A percentile compares a stretch with the other conserved stretches of the same genome.
Conservation (phyloP, 805 yeast species). For the Metschnikowia noctiluminum region DNA sequence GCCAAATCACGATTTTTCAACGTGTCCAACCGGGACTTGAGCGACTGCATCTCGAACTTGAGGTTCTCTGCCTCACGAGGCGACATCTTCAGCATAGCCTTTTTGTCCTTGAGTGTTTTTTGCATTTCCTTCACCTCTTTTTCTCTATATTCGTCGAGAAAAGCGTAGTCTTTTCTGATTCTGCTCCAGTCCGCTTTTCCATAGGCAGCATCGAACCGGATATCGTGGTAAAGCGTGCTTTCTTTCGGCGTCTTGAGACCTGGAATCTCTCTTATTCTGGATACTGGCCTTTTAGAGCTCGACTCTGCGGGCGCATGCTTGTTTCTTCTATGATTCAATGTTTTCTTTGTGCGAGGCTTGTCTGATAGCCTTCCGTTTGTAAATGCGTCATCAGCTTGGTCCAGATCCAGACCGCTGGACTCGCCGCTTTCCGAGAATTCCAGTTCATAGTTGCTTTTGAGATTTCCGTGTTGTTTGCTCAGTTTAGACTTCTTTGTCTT, state of each 20-base stretch:
- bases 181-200: constrained; percentile 74
- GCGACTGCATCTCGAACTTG: constrained; percentile 56
- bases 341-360: constrained; percentile 26
- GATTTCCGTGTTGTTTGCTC: constrained; percentile 3
- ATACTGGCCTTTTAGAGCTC: constrained; percentile 69
- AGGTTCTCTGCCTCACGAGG: constrained; percentile 50
- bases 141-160: constrained; percentile 81
- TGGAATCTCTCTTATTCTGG: constrained; percentile 69
- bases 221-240: constrained; percentile 61
- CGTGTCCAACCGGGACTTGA: constrained; percentile 63
- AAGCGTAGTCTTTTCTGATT: constrained; percentile 75
- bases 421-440: constrained; percentile 10
- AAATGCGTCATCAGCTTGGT: constrained; percentile 8
- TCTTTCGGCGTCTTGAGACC: constrained; percentile 47
- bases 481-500: constrained; percentile 11
- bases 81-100: constrained; percentile 36
- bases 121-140: constrained; percentile 65
- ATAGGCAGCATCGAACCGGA: constrained; percentile 85
- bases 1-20: constrained; percentile 75
- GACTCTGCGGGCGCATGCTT: constrained; percentile 89
- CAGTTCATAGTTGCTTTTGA: constrained; percentile 3
- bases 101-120: constrained; percentile 52
- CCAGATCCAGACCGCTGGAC: constrained; percentile 17
- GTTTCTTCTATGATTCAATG: constrained; percentile 21
- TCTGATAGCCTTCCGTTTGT: not conserved